phyloP scores from a whole-genome alignment of 176 grass and related monocot species.

The Zizania latifolia region DNA sequence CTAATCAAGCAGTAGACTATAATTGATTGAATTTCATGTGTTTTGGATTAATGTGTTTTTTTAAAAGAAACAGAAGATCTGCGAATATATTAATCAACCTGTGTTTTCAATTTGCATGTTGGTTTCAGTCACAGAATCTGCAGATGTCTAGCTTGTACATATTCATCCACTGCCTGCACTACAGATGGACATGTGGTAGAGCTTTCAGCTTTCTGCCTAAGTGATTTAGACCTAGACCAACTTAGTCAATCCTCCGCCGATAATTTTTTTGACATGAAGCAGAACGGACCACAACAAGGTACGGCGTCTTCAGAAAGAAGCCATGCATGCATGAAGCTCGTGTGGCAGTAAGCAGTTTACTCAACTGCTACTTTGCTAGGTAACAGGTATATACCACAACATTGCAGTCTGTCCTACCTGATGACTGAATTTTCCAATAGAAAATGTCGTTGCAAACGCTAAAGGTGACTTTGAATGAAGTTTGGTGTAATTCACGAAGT shows the following conservation, averaged over 20 bases:
- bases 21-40: no score
- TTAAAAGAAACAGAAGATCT: background rate
- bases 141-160: background rate
- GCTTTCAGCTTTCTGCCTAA: slow-evolving; percentile 35
- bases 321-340: slow-evolving; percentile 25
- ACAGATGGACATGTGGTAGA: slow-evolving; percentile 6
- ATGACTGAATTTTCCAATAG: background rate
- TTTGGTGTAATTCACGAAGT: slow-evolving; percentile 23
- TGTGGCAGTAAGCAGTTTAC: background rate
- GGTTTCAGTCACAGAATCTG: background rate
- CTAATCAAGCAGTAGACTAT: background rate
- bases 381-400: background rate
- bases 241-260: background rate
- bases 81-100: no score
- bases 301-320: background rate
- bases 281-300: background rate
- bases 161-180: slow-evolving; percentile 1
- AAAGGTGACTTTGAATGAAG: slow-evolving; percentile 14
- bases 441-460: background rate
- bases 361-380: background rate
- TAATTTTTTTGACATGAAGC: slow-evolving; percentile 20
- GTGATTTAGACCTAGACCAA: slow-evolving; percentile 27
- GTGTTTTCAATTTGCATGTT: no score
- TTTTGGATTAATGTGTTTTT: no score
- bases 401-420: background rate